Base-by-base conservation (phyloP, 129 eudicot species). In the Flaveria ramosissima region DNA sequence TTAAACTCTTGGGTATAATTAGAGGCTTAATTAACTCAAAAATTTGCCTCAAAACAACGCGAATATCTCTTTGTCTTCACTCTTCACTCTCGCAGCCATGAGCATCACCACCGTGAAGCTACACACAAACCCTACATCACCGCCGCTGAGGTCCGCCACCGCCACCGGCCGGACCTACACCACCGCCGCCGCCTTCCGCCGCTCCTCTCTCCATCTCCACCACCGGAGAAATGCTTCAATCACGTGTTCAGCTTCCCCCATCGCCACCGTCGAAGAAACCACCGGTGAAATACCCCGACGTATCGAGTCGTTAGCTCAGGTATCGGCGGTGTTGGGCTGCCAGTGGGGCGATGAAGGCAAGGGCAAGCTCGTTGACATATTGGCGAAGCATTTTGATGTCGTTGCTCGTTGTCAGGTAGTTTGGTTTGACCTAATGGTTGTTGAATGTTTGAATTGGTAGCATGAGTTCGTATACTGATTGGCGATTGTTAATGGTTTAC, bases 301-400 rank as follows among this genome's bases (percentile, higher is more conserved):
- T 20, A 89, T 95, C 51, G 90, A 30, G 14, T 83, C 89, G 2
- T 83, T 95, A 78, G 91, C 89, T 80, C 97, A 89, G 70, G 99
- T 95, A 0, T 91, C 99, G 0, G 97, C 83, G 9, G 99, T 95
- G 72, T 83, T 95, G 71, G 99, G 99, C 16, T 88, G 96, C 47
- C 99, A 95, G 50, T 91, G 99, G 99, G 99, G 99, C 10, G 99
- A 95, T 74, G 99, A 95, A 84, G 99, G 99, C 24, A 95, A 95
- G 30, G 99, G 99, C 43, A 95, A 95, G 75, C 97, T 95, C 62
- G 97, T 95, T 32, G 99, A 95, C 81, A 89, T 95, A 11, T 78
- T 95, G 70, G 99, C 99, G 36, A 73, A 85, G 53, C 93, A 95
- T 45, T 95, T 95, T 62, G 96, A 95, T 46, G 75, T 95, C 46